Base-by-base conservation (phyloP, 371 early-diverging fungal species). In the Actinomucor elegans region DNA sequence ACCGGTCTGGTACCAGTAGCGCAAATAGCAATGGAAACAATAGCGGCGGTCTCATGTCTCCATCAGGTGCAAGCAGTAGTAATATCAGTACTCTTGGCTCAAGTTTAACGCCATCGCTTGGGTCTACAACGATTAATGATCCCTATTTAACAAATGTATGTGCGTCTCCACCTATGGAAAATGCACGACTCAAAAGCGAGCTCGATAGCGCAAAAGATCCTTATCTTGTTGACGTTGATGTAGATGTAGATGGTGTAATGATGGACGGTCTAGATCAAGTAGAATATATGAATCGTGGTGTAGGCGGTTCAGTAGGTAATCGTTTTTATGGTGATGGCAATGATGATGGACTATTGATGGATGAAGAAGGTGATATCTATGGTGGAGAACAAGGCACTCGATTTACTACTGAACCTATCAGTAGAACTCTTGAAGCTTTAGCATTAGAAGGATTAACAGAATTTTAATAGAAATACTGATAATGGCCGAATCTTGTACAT, bases 161-260 rank as follows among this genome's bases (percentile, higher is more conserved):
- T 14, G 6, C 50, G 1, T 40, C 50, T 3, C 27, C 50, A 12
- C 31, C 26, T 21, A 35, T 34, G 1, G 56, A 57, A 1, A 43
- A 42, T 3, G n/a, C 29, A 26, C 10, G 27, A 26, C 50, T 32
- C n/a, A 43, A 44, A 43, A 44, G 36, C 9, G 51, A 51, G 2
- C 7, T 28, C 21, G 48, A 57, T 14, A 38, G 27, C 14, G 52
- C 57, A 21, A 64, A 62, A 34, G 73, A 77, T 21, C 61, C 59
- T 20, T 71, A 73, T 24, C 44, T 77, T 31, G 77, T 77, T 3
- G 77, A 77, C 27, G 77, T 77, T 4, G 76, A 76, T 52, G 76
- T 76, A 2, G 77, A 77, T 48, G 71, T 73, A 11, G 77, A 77
- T 35, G 73, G 71, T 6, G 73, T 77, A 9, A 77, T 77, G 77